Evolutionary conservation across 1,139 yeast genomes (phyloP).

Genomic region (Nematodospora anomalae): DNA sequence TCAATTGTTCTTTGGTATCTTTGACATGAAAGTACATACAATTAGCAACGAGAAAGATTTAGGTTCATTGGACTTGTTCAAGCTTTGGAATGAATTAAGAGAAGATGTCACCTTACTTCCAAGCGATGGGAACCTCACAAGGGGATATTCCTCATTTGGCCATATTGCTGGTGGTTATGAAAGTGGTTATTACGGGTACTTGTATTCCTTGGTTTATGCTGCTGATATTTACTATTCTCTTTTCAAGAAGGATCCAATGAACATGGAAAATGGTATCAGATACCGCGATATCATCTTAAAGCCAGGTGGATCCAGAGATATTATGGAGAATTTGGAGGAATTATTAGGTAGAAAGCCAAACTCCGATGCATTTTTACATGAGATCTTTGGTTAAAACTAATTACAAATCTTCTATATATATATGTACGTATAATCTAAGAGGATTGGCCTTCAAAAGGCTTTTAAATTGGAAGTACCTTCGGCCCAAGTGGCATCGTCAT

Average conservation of each 20-base stretch:
- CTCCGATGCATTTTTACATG: slow-evolving; percentile 67
- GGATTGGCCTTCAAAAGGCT: slow-evolving; percentile 59
- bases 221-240: slow-evolving; percentile 77
- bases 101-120: slow-evolving; percentile 57
- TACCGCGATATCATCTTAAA: slow-evolving; percentile 71
- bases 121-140: slow-evolving; percentile 53
- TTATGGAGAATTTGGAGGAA: slow-evolving; percentile 60
- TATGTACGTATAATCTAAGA: slow-evolving; percentile 10
- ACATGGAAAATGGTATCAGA: slow-evolving; percentile 56
- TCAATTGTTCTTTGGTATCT: slow-evolving; percentile 74
- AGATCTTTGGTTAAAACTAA: slow-evolving; percentile 37
- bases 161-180: slow-evolving; percentile 86
- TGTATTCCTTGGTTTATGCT: slow-evolving; percentile 85
- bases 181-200: slow-evolving; percentile 83
- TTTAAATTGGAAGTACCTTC: slow-evolving; percentile 74
- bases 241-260: slow-evolving; percentile 68
- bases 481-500: slow-evolving; percentile 75
- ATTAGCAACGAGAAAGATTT: slow-evolving; percentile 40
- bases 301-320: slow-evolving; percentile 74
- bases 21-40: slow-evolving; percentile 73
- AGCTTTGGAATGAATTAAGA: slow-evolving; percentile 64
- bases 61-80: slow-evolving; percentile 45
- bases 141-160: slow-evolving; percentile 76
- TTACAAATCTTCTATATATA: too few species aligned
- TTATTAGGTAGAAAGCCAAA: slow-evolving; percentile 77